These are phyloP conservation scores for Ceratobasidium sp. DNA, from an alignment of 1,284 basidiomycete genomes.

Conservation along the genomic window DNA sequence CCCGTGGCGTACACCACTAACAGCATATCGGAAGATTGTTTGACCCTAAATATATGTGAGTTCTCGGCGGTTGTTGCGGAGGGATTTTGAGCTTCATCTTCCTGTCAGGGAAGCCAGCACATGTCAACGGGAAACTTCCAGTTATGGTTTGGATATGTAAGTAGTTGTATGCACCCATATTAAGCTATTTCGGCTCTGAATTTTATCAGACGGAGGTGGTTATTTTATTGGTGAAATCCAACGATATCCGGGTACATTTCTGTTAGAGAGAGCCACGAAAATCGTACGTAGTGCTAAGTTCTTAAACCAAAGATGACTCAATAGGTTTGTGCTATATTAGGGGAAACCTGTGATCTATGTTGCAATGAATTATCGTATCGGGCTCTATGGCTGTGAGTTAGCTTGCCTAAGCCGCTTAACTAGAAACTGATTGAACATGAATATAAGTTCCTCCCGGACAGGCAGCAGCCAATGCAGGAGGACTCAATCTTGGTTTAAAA, in stretches of 20 bases:
- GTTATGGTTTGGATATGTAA: conserved; percentile 53
- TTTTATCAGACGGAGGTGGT: conserved; percentile 52
- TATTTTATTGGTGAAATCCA: conserved; percentile 45
- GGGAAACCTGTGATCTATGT: conserved; percentile 56
- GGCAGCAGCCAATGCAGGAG: conserved; percentile 51
- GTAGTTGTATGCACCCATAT: not conserved
- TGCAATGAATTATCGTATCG: conserved; percentile 58
- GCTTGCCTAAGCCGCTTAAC: not conserved
- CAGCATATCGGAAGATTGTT: conserved; percentile 55
- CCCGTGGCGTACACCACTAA: not conserved
- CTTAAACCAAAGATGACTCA: conserved; percentile 29
- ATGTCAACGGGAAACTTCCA: conserved; percentile 49
- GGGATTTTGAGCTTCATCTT: conserved; percentile 10
- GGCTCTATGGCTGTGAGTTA: conserved; percentile 57
- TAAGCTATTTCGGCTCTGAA: not conserved
- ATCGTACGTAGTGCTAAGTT: conserved; percentile 11
- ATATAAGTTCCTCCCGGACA: conserved; percentile 47
- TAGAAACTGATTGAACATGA: not conserved
- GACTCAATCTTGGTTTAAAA: conserved; percentile 54
- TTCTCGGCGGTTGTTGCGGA: conserved; percentile 54
- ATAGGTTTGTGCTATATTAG: conserved; percentile 42
- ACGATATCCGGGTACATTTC: conserved; percentile 25
- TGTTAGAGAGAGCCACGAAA: conserved; percentile 13
- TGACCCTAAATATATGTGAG: conserved; percentile 56
- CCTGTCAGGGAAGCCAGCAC: conserved; percentile 8